phyloP scores from a whole-genome alignment of 768 basidiomycete genomes.

The Asterophora parasitica region DNA sequence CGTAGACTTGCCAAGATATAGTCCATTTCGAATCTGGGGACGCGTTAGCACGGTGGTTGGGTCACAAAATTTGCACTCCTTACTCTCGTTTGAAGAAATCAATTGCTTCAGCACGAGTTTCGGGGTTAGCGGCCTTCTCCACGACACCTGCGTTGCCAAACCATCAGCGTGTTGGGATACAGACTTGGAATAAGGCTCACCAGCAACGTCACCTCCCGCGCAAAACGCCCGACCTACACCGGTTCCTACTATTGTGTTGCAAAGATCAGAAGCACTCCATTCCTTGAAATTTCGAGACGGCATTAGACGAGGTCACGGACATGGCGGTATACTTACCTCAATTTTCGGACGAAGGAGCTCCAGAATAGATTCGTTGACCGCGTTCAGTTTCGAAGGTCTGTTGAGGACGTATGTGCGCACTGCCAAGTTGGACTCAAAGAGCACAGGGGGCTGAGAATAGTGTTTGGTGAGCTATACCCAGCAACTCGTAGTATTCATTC shows the following conservation, averaged over 20 bases:
- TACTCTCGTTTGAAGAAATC: conserved; percentile 90
- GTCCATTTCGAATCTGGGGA: conserved; percentile 71
- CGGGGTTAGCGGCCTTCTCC: conserved; percentile 40
- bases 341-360: conserved; percentile 64
- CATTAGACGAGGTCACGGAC: conserved; percentile 1
- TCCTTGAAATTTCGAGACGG: conserved; percentile 40
- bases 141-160: conserved; percentile 45
- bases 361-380: conserved; percentile 78
- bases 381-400: conserved; percentile 75
- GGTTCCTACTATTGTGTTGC: conserved; percentile 66
- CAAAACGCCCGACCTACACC: conserved; percentile 81
- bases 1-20: conserved; percentile 61
- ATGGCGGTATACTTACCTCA: conserved; percentile 44
- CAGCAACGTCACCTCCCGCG: conserved; percentile 89
- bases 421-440: conserved; percentile 63
- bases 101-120: conserved; percentile 59
- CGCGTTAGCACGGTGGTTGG: conserved; percentile 8
- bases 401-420: conserved; percentile 76
- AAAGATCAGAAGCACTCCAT: conserved; percentile 70
- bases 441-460: conserved; percentile 42
- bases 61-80: conserved; percentile 28
- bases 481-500: conserved; percentile 13
- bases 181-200: conserved; percentile 41
- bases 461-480: conserved; percentile 15
- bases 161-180: conserved; percentile 5